Conservation (phyloP, 2,329 filamentous ascomycete species). For the Colletotrichum spaethianum region DNA sequence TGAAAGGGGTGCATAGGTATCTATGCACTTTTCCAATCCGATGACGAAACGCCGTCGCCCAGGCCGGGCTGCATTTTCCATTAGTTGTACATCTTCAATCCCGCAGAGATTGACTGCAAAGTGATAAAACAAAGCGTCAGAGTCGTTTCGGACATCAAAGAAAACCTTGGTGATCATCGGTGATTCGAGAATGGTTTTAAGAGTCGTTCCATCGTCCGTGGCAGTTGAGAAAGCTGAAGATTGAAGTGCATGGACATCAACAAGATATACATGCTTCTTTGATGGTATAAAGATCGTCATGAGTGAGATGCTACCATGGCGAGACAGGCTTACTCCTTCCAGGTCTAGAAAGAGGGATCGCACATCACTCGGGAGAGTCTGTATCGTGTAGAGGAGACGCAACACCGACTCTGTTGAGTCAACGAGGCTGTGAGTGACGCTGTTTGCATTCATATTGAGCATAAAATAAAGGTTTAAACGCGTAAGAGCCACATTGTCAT, state of each 20-base stretch:
- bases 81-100: slow-evolving; percentile 68
- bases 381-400: too few species aligned
- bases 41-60: slow-evolving; percentile 38
- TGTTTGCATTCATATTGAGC: too few species aligned
- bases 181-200: slow-evolving; percentile 62
- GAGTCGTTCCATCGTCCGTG: slow-evolving; percentile 19
- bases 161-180: slow-evolving; percentile 62
- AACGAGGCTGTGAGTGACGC: too few species aligned
- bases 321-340: too few species aligned
- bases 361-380: too few species aligned
- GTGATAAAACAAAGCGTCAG: slow-evolving; percentile 66
- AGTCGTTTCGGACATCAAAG: slow-evolving; percentile 72
- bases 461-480: too few species aligned
- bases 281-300: too few species aligned
- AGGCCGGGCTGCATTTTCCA: slow-evolving; percentile 61
- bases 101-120: slow-evolving; percentile 59
- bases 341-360: too few species aligned
- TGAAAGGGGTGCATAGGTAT: slow-evolving; percentile 44
- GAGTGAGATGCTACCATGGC: too few species aligned
- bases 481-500: too few species aligned
- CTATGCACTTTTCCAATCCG: slow-evolving; percentile 50
- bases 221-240: slow-evolving; percentile 48
- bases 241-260: slow-evolving; percentile 60
- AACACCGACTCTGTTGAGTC: too few species aligned
- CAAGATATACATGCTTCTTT: too few species aligned